Evolutionary conservation across 140 eudicot species (phyloP).

Genomic region (Senecio squalidus): DNA sequence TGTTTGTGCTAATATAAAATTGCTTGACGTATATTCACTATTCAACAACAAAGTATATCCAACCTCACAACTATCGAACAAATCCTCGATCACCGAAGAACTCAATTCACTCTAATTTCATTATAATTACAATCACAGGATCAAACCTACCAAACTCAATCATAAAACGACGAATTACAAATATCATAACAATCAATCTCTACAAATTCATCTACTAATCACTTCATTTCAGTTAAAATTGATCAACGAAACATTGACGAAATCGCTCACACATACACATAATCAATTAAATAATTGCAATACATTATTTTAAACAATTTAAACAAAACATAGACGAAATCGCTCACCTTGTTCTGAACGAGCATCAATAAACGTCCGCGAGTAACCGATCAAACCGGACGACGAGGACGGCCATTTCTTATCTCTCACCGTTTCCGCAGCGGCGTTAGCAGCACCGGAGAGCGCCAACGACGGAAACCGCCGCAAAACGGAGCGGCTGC

Average conservation of each 20-base stretch:
- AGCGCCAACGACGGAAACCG: slow-evolving; percentile 29
- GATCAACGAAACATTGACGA: too few species aligned
- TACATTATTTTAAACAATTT: too few species aligned
- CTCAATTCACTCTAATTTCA: slow-evolving; percentile 11
- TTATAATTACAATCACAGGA: background rate
- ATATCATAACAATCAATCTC: too few species aligned
- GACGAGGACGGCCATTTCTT: slow-evolving; percentile 19
- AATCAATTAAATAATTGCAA: too few species aligned
- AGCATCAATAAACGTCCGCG: slow-evolving; percentile 50
- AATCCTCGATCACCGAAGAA: background rate
- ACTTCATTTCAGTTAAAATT: too few species aligned
- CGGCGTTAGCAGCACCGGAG: slow-evolving; percentile 32
- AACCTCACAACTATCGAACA: too few species aligned
- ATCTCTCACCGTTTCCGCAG: slow-evolving; percentile 33
- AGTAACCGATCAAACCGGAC: slow-evolving; percentile 22
- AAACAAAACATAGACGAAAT: background rate
- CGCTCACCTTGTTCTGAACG: slow-evolving; percentile 43
- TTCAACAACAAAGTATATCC: too few species aligned
- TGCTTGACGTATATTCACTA: too few species aligned
- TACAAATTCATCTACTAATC: too few species aligned
- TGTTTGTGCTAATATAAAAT: too few species aligned
- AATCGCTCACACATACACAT: too few species aligned
- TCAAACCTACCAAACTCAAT: slow-evolving; percentile 9
- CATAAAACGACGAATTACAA: too few species aligned
- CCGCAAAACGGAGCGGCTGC: slow-evolving; percentile 27